Conservation (phyloP, 176 grass and related monocot genomes). For the Typha latifolia region DNA sequence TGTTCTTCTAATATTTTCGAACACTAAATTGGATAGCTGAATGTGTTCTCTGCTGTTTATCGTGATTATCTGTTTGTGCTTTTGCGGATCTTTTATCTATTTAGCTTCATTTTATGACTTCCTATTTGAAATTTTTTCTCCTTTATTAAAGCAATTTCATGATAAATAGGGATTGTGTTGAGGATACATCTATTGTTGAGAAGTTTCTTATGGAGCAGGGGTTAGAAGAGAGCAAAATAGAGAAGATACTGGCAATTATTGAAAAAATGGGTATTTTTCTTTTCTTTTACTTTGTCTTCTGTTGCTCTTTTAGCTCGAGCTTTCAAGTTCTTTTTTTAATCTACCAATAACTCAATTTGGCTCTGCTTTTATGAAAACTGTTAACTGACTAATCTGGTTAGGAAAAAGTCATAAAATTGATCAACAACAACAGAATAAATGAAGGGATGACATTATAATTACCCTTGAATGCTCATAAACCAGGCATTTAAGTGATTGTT, state of each 20-base stretch:
- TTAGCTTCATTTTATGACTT: conserved; percentile 2
- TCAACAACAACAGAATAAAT: too few species aligned
- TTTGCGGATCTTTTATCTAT: background rate
- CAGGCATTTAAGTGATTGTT: too few species aligned
- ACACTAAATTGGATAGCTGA: background rate
- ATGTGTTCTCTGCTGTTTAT: background rate
- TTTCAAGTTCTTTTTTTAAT: background rate
- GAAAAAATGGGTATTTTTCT: conserved; percentile 64
- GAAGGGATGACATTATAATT: too few species aligned
- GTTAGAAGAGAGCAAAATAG: conserved; percentile 39
- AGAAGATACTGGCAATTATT: conserved; percentile 67
- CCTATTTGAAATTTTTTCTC: background rate
- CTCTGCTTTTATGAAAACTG: too few species aligned
- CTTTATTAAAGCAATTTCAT: background rate
- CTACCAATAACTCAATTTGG: too few species aligned
- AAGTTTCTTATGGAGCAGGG: conserved; percentile 55
- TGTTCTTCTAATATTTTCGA: background rate
- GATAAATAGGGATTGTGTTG: conserved; percentile 43
- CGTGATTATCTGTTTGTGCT: background rate
- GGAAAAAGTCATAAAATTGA: too few species aligned
- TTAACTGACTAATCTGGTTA: too few species aligned
- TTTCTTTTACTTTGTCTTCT: conserved; percentile 14
- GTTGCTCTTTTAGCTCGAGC: background rate
- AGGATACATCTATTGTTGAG: conserved; percentile 55
- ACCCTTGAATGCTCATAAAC: too few species aligned